phyloP scores from a whole-genome alignment of 2,329 filamentous ascomycete genomes.

The Anisogramma anomala region DNA sequence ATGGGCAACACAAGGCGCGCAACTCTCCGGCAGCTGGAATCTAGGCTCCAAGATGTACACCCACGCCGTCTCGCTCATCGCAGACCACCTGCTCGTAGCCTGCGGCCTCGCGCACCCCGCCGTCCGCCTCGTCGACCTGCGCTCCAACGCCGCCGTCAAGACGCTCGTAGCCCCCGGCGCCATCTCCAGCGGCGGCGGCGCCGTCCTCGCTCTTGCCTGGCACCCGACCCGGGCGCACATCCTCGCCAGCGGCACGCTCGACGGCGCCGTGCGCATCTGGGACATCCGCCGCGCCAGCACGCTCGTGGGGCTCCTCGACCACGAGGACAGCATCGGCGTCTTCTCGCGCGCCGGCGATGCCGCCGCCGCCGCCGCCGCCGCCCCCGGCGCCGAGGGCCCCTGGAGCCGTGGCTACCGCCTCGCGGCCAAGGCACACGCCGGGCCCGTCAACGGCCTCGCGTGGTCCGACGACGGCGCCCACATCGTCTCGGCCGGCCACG shows the following conservation, averaged over 20 bases:
- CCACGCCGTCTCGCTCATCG: conserved; percentile 64
- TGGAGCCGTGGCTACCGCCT: conserved; percentile 28
- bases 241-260: conserved; percentile 71
- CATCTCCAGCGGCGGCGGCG: conserved; percentile 32
- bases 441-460: conserved; percentile 70
- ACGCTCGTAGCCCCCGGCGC: conserved; percentile 53
- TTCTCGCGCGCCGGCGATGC: conserved; percentile 29
- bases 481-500: conserved; percentile 71
- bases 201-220: conserved; percentile 64
- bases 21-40: conserved; percentile 53
- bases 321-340: conserved; percentile 70
- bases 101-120: conserved; percentile 79
- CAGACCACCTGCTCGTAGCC: conserved; percentile 67
- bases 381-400: conserved; percentile 16
- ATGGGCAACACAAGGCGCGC: conserved; percentile 54
- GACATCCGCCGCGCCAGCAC: conserved; percentile 72
- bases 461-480: conserved; percentile 74
- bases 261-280: conserved; percentile 77
- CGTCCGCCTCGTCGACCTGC: conserved; percentile 75
- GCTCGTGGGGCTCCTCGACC: conserved; percentile 65
- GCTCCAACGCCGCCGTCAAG: conserved; percentile 66
- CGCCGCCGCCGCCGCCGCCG: conserved; percentile 18
- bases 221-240: conserved; percentile 70
- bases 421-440: conserved; percentile 59
- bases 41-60: conserved; percentile 60